A percentile compares a stretch with the other conserved stretches of the same genome.
phyloP scores from a whole-genome alignment of 805 yeast species.

The Starmerella vaccinii region DNA sequence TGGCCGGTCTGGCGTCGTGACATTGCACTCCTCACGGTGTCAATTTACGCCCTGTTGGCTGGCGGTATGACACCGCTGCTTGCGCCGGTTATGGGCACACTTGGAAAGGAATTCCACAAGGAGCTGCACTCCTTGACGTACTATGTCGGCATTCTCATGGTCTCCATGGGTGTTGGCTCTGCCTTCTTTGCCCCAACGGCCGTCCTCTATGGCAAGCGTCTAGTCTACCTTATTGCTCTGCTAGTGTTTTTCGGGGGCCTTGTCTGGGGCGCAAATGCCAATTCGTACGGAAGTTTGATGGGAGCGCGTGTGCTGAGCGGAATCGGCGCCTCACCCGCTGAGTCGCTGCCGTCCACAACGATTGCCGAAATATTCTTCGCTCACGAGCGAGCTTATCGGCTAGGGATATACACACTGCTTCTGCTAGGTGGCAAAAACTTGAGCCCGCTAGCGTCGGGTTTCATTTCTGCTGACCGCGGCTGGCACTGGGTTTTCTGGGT shows the following conservation, averaged over 20 bases:
- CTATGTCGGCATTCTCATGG: slow-evolving; percentile 50
- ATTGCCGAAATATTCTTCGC: slow-evolving; percentile 52
- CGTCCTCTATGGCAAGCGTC: slow-evolving; percentile 46
- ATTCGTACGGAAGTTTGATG: slow-evolving; percentile 41
- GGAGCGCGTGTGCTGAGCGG: slow-evolving; percentile 51
- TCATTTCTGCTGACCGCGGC: slow-evolving; percentile 40
- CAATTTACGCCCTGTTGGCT: slow-evolving; percentile 48
- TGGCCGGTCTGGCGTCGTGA: slow-evolving; percentile 57
- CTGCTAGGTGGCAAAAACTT: slow-evolving; percentile 54
- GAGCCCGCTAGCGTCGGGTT: slow-evolving; percentile 46
- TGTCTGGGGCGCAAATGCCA: slow-evolving; percentile 45
- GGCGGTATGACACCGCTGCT: slow-evolving; percentile 55
- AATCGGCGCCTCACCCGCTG: slow-evolving; percentile 52
- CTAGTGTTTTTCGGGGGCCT: slow-evolving; percentile 42
- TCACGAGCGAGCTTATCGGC: slow-evolving; percentile 51
- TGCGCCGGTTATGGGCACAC: slow-evolving; percentile 44
- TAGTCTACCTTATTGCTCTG: slow-evolving; percentile 43
- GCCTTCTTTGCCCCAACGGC: slow-evolving; percentile 50
- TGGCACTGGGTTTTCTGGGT: slow-evolving; percentile 59
- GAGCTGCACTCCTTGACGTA: slow-evolving; percentile 39
- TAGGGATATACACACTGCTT: slow-evolving; percentile 48
- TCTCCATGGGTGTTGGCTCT: slow-evolving; percentile 49
- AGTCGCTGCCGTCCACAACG: slow-evolving; percentile 49
- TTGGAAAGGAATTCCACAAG: slow-evolving; percentile 38
- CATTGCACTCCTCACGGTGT: slow-evolving; percentile 42